Base-by-base conservation (phyloP, 495 filamentous ascomycete genomes). In the Entonaema liquescens region DNA sequence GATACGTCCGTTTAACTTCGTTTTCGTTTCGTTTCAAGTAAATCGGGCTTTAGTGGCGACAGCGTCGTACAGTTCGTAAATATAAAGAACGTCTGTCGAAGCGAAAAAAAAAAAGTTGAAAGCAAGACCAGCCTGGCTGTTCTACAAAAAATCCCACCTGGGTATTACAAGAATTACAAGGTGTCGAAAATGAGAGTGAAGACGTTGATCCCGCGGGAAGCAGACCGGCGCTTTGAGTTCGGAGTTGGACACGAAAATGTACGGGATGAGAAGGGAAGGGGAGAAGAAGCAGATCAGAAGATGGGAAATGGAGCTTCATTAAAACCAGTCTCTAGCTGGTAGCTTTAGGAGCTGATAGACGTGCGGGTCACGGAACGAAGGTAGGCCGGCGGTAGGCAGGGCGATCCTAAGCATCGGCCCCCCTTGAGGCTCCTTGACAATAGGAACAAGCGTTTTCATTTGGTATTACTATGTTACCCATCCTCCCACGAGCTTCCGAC, bases 221-320 rank as follows among this genome's bases (percentile, higher is more conserved):
- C 85, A 87, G 82, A 86, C 84, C 84, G 83, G 84, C 80, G 85
- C 84, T 87, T 85, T 77, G 60, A 68, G 66, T 77, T 69, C 70
- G 67, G 74, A 77, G 79, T 75, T 71, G 78, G 78, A 80, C 77
- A 79, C 75, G 75, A 75, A 74, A 70, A 31, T 74, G 62, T 67
- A 73, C 64, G 70, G 71, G 69, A 75, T 78, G 72, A 69, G 78
- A 65, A 62, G 35, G 68, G 63, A 76, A 73, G 68, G 68, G 67
- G 67, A 70, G 67, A 68, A 56, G 68, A 67, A 66, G 50, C 31
- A 59, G 67, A 64, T 62, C 44, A 71, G 60, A 74, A 56, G 52
- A 67, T 69, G 79, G 80, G 80, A 82, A 80, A 80, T 77, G 70
- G 57, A 40, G 62, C 65, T 62, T 67, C 74, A 76, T 76, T 74